Evolutionary conservation across 768 basidiomycete genomes (phyloP).

Genomic region (Trametes cinnabarina): DNA sequence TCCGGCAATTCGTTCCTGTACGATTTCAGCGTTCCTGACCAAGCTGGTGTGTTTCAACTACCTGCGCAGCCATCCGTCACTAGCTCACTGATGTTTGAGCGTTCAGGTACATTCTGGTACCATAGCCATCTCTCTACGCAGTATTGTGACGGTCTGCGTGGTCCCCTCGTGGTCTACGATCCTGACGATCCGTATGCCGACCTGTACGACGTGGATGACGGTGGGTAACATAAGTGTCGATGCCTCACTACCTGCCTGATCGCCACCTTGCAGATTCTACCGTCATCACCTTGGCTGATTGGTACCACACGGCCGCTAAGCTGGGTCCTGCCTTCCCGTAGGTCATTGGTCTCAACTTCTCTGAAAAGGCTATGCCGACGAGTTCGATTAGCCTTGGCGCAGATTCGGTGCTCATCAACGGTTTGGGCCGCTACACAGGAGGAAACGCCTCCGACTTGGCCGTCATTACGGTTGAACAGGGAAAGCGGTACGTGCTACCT

Average conservation of each 20-base stretch:
- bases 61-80: background rate
- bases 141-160: constrained; percentile 43
- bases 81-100: background rate
- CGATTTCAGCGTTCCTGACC: constrained; percentile 31
- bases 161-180: constrained; percentile 32
- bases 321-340: constrained; percentile 15
- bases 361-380: background rate
- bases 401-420: constrained; percentile 45
- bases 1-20: constrained; percentile 42
- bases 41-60: constrained; percentile 23
- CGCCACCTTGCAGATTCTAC: constrained; percentile 34
- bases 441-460: constrained; percentile 15
- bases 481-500: constrained; percentile 21
- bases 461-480: constrained; percentile 26
- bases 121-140: constrained; percentile 44
- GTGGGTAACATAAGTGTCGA: background rate
- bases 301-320: constrained; percentile 33
- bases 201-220: constrained; percentile 32
- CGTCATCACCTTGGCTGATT: constrained; percentile 46
- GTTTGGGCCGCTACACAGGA: constrained; percentile 39
- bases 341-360: background rate
- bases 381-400: constrained; percentile 14
- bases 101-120: constrained; percentile 35
- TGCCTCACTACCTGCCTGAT: background rate
- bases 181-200: constrained; percentile 28